A percentile compares a stretch with the other conserved stretches of the same genome.
Evolutionary conservation across 2,329 filamentous ascomycete species (phyloP).

Genomic region (Pseudopyricularia cyperi): DNA sequence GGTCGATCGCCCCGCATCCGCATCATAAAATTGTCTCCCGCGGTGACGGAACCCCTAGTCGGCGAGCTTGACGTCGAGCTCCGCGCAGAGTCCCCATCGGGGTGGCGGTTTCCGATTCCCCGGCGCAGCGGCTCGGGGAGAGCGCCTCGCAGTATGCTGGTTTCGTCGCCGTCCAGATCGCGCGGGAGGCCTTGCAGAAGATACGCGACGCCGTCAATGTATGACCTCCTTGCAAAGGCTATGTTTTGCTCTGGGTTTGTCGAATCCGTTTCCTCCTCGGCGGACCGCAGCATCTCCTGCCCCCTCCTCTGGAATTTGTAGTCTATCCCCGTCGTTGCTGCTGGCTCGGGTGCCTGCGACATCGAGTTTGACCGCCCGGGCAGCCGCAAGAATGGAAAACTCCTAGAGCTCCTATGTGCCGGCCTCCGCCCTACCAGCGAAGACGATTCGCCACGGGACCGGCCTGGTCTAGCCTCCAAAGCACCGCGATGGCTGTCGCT

Average conservation of each 20-base stretch:
- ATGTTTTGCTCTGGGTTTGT: slow-evolving; percentile 1
- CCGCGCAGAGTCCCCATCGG: neutral
- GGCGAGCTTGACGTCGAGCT: neutral
- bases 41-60: neutral
- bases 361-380: neutral
- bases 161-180: slow-evolving; percentile 41
- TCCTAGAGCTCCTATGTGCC: neutral
- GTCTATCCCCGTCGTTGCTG: neutral
- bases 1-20: slow-evolving; percentile 26
- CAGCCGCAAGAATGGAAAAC: slow-evolving; percentile 1
- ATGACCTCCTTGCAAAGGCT: slow-evolving; percentile 42
- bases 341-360: neutral
- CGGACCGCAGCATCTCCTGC: slow-evolving; percentile 1
- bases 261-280: slow-evolving; percentile 3
- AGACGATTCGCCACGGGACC: neutral
- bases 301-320: slow-evolving; percentile 3
- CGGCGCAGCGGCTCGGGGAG: slow-evolving; percentile 22
- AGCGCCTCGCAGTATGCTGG: slow-evolving; percentile 32
- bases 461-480: neutral
- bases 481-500: neutral
- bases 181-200: slow-evolving; percentile 46
- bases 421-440: neutral
- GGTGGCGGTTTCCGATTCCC: neutral
- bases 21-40: neutral
- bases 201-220: slow-evolving; percentile 49